Percentiles rank a stretch among this genome's conserved stretches.
Evolutionary conservation across 192 early-diverging fungal species (phyloP).

Genomic region (Backusella sp.): DNA sequence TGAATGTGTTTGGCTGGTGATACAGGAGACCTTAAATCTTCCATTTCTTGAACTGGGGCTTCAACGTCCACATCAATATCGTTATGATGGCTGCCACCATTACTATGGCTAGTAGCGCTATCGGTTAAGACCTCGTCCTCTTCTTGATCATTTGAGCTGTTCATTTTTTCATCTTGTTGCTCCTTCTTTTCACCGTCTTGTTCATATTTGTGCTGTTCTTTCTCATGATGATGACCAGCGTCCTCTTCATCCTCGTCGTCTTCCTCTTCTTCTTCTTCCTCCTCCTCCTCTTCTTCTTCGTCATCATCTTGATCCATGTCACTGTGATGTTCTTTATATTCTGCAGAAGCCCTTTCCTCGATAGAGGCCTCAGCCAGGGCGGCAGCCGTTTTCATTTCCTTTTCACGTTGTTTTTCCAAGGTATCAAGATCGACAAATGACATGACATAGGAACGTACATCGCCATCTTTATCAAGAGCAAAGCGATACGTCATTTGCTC

Average conservation of each 20-base stretch:
- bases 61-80: too few relatives aligned
- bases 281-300: not conserved
- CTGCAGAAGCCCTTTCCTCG: slow-evolving; percentile 6
- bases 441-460: slow-evolving; percentile 29
- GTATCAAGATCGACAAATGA: slow-evolving; percentile 20
- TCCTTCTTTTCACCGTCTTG: not conserved
- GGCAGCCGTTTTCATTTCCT: slow-evolving; percentile 13
- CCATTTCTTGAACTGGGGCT: not conserved
- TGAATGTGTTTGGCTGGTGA: not conserved
- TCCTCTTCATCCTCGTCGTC: not conserved
- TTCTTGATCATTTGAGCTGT: not conserved
- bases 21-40: not conserved
- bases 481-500: slow-evolving; percentile 24
- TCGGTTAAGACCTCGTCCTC: not conserved
- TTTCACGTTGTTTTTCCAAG: slow-evolving; percentile 11
- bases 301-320: not conserved
- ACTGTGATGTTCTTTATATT: not conserved
- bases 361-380: not conserved
- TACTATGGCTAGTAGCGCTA: not conserved
- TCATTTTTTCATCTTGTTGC: not conserved
- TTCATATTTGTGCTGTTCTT: not conserved
- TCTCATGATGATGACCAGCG: not conserved
- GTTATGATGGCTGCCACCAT: not conserved
- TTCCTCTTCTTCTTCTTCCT: not conserved
- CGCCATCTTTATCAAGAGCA: slow-evolving; percentile 28